Evolutionary conservation across 2,329 filamentous ascomycete species (phyloP).

Genomic region (Calonectria hawksworthii): DNA sequence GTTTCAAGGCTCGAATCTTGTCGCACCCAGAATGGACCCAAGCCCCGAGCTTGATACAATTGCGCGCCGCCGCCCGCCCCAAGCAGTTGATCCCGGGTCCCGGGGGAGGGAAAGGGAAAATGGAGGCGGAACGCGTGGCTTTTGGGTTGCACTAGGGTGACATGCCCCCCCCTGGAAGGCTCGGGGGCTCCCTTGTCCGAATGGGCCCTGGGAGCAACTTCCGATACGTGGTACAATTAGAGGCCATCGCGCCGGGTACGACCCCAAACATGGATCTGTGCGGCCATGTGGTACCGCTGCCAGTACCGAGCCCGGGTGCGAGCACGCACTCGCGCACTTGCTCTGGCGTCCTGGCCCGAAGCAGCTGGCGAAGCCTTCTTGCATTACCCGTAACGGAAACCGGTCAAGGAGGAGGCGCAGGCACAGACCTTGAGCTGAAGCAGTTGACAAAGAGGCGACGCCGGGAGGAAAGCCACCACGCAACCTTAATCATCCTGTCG

Average conservation of each 20-base stretch:
- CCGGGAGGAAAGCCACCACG: background rate
- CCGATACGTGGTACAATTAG: conserved; percentile 43
- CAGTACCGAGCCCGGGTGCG: background rate
- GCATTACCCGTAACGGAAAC: background rate
- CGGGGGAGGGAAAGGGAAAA: conserved; percentile 34
- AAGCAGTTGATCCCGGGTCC: background rate
- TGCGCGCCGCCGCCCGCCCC: background rate
- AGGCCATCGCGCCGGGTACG: conserved; percentile 14
- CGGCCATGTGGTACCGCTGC: conserved; percentile 34
- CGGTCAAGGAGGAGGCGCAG: background rate
- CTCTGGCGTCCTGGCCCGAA: background rate
- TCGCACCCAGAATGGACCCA: background rate
- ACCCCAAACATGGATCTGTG: conserved; percentile 32
- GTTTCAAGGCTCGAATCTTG: conserved; percentile 10
- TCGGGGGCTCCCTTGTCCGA: conserved; percentile 24
- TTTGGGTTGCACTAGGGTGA: background rate
- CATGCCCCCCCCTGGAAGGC: background rate
- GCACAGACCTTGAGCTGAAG: conserved; percentile 9
- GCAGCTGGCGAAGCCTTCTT: background rate
- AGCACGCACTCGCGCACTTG: background rate
- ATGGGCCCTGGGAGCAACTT: conserved; percentile 24
- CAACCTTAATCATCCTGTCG: conserved; percentile 10
- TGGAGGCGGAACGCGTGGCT: conserved; percentile 19
- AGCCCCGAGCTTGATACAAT: background rate
- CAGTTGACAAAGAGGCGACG: background rate